Conservation (phyloP, 2,329 filamentous ascomycete species). For the Corniculantispora saksenae region DNA sequence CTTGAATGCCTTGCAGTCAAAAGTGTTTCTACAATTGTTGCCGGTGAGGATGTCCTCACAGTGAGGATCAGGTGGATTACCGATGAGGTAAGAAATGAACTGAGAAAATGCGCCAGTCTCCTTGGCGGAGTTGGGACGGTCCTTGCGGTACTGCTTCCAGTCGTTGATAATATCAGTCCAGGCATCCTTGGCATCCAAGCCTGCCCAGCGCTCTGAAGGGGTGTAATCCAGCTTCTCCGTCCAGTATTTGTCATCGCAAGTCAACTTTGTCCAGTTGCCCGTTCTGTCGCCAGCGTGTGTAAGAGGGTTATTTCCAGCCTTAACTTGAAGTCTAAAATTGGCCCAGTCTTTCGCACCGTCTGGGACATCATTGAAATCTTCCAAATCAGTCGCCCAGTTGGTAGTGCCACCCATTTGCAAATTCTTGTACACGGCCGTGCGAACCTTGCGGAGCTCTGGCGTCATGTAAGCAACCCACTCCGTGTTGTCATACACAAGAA, state of each 20-base stretch:
- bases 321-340: slow-evolving; percentile 4
- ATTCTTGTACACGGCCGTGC: slow-evolving; percentile 3
- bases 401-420: slow-evolving; percentile 10
- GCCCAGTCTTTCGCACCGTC: not conserved
- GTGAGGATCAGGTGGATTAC: slow-evolving; percentile 1
- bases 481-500: slow-evolving; percentile 21
- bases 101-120: slow-evolving; percentile 1
- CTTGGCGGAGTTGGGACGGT: slow-evolving; percentile 4
- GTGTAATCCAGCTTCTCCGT: slow-evolving; percentile 7
- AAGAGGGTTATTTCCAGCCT: slow-evolving; percentile 12
- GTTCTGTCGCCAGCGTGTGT: slow-evolving; percentile 1
- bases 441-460: not conserved
- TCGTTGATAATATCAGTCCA: slow-evolving; percentile 8
- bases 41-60: slow-evolving; percentile 1
- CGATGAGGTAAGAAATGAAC: slow-evolving; percentile 10
- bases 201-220: slow-evolving; percentile 4
- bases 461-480: slow-evolving; percentile 22
- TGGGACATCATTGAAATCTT: slow-evolving; percentile 1
- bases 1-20: not conserved
- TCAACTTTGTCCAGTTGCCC: slow-evolving; percentile 8
- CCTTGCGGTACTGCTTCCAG: slow-evolving; percentile 12
- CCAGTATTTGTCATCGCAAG: slow-evolving; percentile 8
- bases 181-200: slow-evolving; percentile 3
- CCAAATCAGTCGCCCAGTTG: slow-evolving; percentile 14
- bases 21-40: slow-evolving; percentile 5